Base-by-base conservation (phyloP, 306 rosid genomes). In the Coriaria nepalensis region DNA sequence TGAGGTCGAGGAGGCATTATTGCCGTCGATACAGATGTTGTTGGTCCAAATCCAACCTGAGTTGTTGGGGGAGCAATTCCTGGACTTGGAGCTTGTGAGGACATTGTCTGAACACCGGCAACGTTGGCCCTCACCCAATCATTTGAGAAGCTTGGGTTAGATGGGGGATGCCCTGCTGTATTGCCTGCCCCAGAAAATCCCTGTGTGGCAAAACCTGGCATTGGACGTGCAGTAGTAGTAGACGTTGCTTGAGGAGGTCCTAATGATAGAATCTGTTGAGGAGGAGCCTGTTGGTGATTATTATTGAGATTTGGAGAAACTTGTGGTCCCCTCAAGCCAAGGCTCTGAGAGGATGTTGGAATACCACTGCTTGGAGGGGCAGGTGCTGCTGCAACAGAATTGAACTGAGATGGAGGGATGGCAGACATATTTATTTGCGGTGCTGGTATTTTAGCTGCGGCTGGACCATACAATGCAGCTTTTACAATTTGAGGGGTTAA, bases 401-500 rank as follows among this genome's bases (percentile, higher is more conserved):
- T 65, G 53, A 52, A 39, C 36, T 73, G 74, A 45, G 93, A 60
- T 56, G 78, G 60, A 59, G 68, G 70, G 0, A 72, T 56, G 20
- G 80, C 70, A 12, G 60, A 36, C 9, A 79, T 50, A 77, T 76
- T 73, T 49, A 92, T 86, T 68, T 78, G 77, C 41, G 99, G 99
- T 44, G 99, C 81, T 11, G 99, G 99, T 58, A 92, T 92, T 76
- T 86, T 79, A 49, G 98, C 73, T 57, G 96, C 78, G 47, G 88
- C 99, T 0, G 93, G 86, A 13, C 96, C 78, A 76, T 67, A 82
- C 52, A 92, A 70, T 35, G 99, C 99, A 34, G 99, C 96, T 72
- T 78, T 86, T 6, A 92, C 96, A 12, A 86, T 73, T 11, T 92
- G 96, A 4, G 93, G 83, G 7, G 96, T 82, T 9, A 92, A 67